Conservation (phyloP, 2,329 filamentous ascomycete genomes). For the Davidsoniella neocaledoniae region DNA sequence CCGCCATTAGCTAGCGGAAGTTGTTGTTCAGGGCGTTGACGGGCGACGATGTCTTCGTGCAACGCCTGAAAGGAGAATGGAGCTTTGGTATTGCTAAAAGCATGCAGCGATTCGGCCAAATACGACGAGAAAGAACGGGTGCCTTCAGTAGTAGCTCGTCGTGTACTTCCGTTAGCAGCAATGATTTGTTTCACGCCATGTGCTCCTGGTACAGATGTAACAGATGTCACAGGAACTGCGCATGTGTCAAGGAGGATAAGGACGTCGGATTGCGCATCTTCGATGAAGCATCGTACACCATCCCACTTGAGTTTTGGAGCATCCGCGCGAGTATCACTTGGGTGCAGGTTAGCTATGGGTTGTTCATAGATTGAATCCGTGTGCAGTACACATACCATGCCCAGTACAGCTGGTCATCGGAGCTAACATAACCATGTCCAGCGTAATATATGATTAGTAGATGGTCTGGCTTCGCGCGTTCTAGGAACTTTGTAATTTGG, state of each 20-base stretch:
- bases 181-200: constrained; percentile 46
- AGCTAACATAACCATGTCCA: constrained; percentile 40
- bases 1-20: constrained; percentile 30
- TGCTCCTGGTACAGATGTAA: constrained; percentile 33
- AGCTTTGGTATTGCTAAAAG: constrained; percentile 28
- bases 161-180: constrained; percentile 39
- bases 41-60: constrained; percentile 35
- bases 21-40: constrained; percentile 28
- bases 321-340: constrained; percentile 39
- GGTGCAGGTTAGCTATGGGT: constrained; percentile 16
- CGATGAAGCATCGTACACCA: constrained; percentile 43
- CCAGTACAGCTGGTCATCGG: constrained; percentile 48
- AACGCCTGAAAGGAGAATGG: constrained; percentile 40
- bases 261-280: constrained; percentile 46
- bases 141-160: constrained; percentile 20
- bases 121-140: constrained; percentile 42
- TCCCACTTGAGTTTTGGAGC: constrained; percentile 47
- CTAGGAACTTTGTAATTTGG: constrained; percentile 42
- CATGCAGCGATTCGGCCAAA: constrained; percentile 36
- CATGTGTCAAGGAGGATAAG: constrained; percentile 47
- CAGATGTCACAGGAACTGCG: constrained; percentile 29
- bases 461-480: constrained; percentile 39
- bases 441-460: constrained; percentile 49
- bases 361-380: constrained; percentile 17
- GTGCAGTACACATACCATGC: constrained; percentile 34